Evolutionary conservation across 2,329 filamentous ascomycete genomes (phyloP), one percentile per base, ranked within the genome.

Genomic region (Sclerotinia spermophila): DNA sequence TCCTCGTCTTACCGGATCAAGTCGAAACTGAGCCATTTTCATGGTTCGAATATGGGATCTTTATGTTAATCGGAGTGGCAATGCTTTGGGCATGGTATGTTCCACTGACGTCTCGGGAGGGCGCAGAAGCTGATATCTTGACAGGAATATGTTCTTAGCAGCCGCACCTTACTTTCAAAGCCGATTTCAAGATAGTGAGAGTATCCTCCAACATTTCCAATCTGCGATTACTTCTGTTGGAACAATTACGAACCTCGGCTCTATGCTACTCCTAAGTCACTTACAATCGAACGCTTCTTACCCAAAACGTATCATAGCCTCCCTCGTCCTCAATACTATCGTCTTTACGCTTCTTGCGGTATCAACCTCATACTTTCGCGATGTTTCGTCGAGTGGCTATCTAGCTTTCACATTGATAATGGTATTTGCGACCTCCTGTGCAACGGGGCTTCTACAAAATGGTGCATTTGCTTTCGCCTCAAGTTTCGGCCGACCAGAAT

Each of bases 21-120:
- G 68, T 65, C 21, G 71, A 68, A 27, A 71, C 67, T 15, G 82
- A 83, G 48, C 84, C 84, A 27, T 97, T 97, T 82, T 97, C 93
- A 73, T 94, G 92, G 89, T 78, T 92, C 48, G 92, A 96, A 80
- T 99, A 98, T 81, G 83, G 82, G 76, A 90, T 97, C 78, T 98
- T 98, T 81, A 84, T 91, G 70, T 83, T 97, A 66, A 84, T 98
- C 38, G 96, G 96, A 66, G 86, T 97, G 70, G 92, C 94, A 67
- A 98, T 98, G 96, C 86, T 98, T 59, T 98, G 95, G 95, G 94
- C 95, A 69, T 98, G 95, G 95, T 96, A 87, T 76, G 87, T 77
- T 64, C 33, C 55, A n/a, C 67, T 33, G 44, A 51, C n/a, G 58
- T 64, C 45, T 69, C 58, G 67, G 67, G 67, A 69, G 33, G 19